These are phyloP conservation scores for Wickerhamomyces xylosicus DNA, from an alignment of 805 yeast species.

Conservation along the genomic window DNA sequence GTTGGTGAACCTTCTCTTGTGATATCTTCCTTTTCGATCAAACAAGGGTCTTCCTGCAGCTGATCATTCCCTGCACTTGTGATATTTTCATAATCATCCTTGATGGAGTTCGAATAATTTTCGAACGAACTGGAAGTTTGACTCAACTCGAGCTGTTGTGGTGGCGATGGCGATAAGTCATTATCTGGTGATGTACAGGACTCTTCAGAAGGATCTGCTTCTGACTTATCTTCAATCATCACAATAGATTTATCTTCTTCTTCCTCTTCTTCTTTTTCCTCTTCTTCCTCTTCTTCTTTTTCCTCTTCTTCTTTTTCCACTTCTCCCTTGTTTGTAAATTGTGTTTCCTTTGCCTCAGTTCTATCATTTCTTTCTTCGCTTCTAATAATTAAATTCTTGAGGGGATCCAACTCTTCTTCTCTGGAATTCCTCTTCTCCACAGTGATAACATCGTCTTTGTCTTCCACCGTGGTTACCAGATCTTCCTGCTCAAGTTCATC, in stretches of 20 bases:
- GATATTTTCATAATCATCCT: slow-evolving; percentile 16
- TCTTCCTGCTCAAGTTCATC: neutral
- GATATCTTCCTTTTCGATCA: slow-evolving; percentile 1
- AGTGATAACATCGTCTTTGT: neutral
- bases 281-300: neutral
- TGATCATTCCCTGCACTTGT: slow-evolving; percentile 2
- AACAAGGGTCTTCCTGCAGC: slow-evolving; percentile 6
- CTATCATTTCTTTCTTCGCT: too few relatives aligned
- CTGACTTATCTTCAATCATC: neutral
- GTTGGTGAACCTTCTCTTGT: slow-evolving; percentile 2
- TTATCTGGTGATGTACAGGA: too few relatives aligned
- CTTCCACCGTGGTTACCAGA: neutral
- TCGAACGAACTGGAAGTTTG: slow-evolving; percentile 8
- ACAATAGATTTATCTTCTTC: slow-evolving; percentile 1
- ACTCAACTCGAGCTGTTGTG: neutral
- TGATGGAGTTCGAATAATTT: slow-evolving; percentile 8
- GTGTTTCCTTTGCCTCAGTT: too few relatives aligned
- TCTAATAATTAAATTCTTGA: too few relatives aligned
- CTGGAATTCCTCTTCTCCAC: neutral
- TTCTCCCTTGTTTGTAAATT: too few relatives aligned
- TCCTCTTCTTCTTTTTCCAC: neutral
- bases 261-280: neutral
- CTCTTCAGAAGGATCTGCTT: neutral
- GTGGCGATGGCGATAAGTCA: neutral
- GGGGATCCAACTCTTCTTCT: neutral